Conservation (phyloP, 306 rosid species). For the Abrus precatorius region DNA sequence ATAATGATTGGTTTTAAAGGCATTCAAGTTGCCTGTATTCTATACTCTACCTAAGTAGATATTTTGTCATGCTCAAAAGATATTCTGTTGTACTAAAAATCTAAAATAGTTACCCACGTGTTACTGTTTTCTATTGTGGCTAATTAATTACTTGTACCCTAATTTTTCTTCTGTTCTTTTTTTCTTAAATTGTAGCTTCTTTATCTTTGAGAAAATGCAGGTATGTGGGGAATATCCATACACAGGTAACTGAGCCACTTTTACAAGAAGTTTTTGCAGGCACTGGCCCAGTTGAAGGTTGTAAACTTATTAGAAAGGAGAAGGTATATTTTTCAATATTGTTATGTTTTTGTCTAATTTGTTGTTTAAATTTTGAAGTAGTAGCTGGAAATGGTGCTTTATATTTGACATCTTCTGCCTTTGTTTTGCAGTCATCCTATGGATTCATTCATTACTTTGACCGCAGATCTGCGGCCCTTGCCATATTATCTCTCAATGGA, state of each 20-base stretch:
- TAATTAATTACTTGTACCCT: slow-evolving; percentile 46
- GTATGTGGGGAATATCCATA: slow-evolving; percentile 94
- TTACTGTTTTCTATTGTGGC: slow-evolving; percentile 30
- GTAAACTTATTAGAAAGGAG: slow-evolving; percentile 95
- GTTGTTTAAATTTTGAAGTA: slow-evolving; percentile 19
- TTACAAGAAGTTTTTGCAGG: slow-evolving; percentile 97
- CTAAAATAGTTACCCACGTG: neutral
- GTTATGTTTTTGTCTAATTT: slow-evolving; percentile 36
- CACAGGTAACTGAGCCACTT: slow-evolving; percentile 96
- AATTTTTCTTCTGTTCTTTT: slow-evolving; percentile 54
- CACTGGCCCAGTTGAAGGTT: slow-evolving; percentile 93
- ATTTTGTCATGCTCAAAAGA: neutral
- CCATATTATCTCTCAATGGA: slow-evolving; percentile 93
- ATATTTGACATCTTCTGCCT: slow-evolving; percentile 34
- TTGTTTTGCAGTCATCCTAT: slow-evolving; percentile 88
- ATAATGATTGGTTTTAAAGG: neutral
- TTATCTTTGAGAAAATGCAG: slow-evolving; percentile 74
- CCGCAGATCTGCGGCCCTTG: slow-evolving; percentile 95
- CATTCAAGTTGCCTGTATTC: slow-evolving; percentile 19
- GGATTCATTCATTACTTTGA: slow-evolving; percentile 96
- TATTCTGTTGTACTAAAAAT: slow-evolving; percentile 12
- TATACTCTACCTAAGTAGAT: slow-evolving; percentile 9
- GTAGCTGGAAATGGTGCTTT: slow-evolving; percentile 9
- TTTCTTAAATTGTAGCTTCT: slow-evolving; percentile 59
- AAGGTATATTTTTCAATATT: slow-evolving; percentile 60